Base-by-base conservation (phyloP, 345 rosid species). In the Excoecaria cochinchinensis region DNA sequence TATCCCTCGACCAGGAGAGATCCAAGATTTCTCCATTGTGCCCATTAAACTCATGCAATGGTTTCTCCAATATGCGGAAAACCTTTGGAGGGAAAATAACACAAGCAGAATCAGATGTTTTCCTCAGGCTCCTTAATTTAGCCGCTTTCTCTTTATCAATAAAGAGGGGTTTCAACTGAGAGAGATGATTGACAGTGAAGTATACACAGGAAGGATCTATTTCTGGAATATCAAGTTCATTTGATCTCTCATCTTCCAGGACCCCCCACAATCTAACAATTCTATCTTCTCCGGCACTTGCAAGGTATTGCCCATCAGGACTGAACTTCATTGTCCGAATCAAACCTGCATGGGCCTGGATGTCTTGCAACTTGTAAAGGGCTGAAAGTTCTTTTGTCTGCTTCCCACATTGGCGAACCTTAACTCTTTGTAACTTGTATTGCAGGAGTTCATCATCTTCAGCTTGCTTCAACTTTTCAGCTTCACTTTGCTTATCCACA, bases 271-370 rank as follows among this genome's bases (percentile, higher is more conserved):
- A 88, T 51, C 93, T 82, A 68, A 92, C 88, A 39, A 85, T 79
- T 75, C 86, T 75, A 83, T 92, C 95, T 74, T 89, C 93, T 39
- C 97, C 97, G 31, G 90, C 90, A 79, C 85, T 90, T 19, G 95
- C 97, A 78, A 92, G 79, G 79, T 85, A 86, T 63, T 76, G 83
- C 19, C 97, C 93, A 76, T 90, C 95, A 17, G 76, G 85, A 79
- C 92, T 90, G 71, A 92, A 90, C 78, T 92, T 92, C 91, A 92
- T 88, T 19, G 91, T 83, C 46, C 81, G 82, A 72, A 90, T 90
- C 42, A 90, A 86, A 62, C 97, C 95, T 21, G 88, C 83, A 22
- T 92, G 97, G 4, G 92, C 97, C 21, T 74, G 78, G 83, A 92
- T 85, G 52, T 92, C 95, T 78, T 92, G 95, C 69, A 89, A 93